Evolutionary conservation across 805 yeast genomes (phyloP), one percentile per base, ranked within the genome.

Genomic region (Candida loeiensis): DNA sequence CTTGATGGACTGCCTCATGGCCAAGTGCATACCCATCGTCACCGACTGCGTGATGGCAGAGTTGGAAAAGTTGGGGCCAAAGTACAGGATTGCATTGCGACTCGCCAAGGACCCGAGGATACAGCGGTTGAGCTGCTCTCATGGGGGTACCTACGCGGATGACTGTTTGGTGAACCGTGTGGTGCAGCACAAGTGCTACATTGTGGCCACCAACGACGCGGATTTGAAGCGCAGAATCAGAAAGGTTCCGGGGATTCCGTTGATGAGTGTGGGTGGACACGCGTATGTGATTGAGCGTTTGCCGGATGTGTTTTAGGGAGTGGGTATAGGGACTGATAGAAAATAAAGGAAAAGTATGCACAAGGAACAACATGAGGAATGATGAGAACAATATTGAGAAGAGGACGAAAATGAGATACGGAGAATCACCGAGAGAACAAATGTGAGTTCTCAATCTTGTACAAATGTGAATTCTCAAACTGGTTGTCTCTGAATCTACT

Each of bases 1-100:
- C 9, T 84, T 93, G 84, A 91, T 93, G 98, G 98, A 91, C 61
- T 77, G 95, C 43, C 68, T 91, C 28, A 83, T 83, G 58, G 99
- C 99, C 33, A 88, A 93, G 58, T 89, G 97, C 70, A 87, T 91
- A 35, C 98, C 98, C 9, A 77, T 90, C 37, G 82, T 93, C 32
- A 93, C 99, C 2, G 99, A 93, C 63, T 93, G 99, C 69, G 99
- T 93, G 16, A 79, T 93, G 83, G 99, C 99, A 0, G 99, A 93
- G 70, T 72, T 93, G 62, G 99, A 93, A 55, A 93, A 93, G 59
- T 71, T 93, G 43, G 99, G 99, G 0, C 96, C 95, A 20, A 87
- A 83, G 59, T 93, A 85, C 63, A 76, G 98, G 57, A 93, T 93
- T 48, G 99, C 99, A 0, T 72, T 93, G 49, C 80, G 84, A 43